Base-by-base conservation (phyloP, 2,329 filamentous ascomycete genomes). In the Pestalotiopsis sp. region DNA sequence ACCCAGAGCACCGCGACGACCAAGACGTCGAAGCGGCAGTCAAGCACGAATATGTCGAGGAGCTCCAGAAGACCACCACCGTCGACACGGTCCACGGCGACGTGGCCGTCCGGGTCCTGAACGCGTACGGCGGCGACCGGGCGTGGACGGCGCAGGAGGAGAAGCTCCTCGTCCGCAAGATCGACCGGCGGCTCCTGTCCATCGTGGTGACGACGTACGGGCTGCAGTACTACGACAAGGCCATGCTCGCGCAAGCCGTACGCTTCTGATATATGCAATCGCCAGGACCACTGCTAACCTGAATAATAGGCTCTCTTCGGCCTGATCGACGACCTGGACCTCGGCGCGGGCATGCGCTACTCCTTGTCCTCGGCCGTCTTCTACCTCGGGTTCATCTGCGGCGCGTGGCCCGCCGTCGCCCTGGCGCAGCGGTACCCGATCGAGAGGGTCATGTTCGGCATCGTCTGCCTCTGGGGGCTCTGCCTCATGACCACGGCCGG, bases 151-250 rank as follows among this genome's bases (percentile, higher is more conserved):
- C 48, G 40, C 61, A 22, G 61, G 59, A 40, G 61, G 81, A 84
- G 70, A 81, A 80, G 64, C 79, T 73, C 48, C 71, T 85, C 4
- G 72, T 79, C 4, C 76, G 78, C 20, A 82, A 80, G 68, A 78
- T 84, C 40, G 82, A 84, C 70, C 77, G 78, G 71, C 76, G 77
- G 38, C 74, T 85, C 1, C 77, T 84, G 75, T 81, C 83, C 0
- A 78, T 86, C 17, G 76, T 85, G 0, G 83, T 81, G 67, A 70
- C 79, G 6, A 84, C 26, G 6, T 30, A 52, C 11, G 52, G 9
- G n/a, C 65, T 78, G 13, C 76, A 78, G 66, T 77, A 75, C 69
- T 77, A 77, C 66, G 76, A 78, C 39, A 67, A 67, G 35, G 66
- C 66, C 56, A 67, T 67, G 61, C 61, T 67, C 56, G 61, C 75